These are phyloP conservation scores for Mortierella sp. DNA, from an alignment of 371 early-diverging fungal species.

Conservation along the genomic window DNA sequence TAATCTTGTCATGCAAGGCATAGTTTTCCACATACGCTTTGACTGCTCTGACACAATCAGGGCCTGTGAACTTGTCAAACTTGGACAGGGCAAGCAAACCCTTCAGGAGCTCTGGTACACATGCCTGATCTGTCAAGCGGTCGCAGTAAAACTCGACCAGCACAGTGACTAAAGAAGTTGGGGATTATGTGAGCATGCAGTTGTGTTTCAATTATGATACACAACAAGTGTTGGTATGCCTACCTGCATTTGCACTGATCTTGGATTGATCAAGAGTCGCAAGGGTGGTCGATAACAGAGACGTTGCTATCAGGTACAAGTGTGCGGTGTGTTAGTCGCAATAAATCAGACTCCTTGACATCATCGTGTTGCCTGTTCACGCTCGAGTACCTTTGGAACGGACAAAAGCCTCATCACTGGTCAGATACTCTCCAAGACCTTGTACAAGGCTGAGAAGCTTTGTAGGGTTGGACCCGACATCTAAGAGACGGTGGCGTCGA, in stretches of 20 bases:
- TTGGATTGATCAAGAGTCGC: constrained; percentile 54
- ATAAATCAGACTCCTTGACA: background rate
- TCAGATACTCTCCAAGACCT: constrained; percentile 80
- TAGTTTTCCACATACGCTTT: constrained; percentile 58
- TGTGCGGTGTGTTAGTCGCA: background rate
- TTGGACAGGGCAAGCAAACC: constrained; percentile 72
- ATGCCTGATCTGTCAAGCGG: constrained; percentile 76
- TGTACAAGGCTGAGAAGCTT: constrained; percentile 77
- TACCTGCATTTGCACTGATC: constrained; percentile 50
- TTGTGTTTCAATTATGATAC: background rate
- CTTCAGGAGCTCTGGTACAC: constrained; percentile 75
- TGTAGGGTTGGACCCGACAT: constrained; percentile 48
- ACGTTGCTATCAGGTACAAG: constrained; percentile 27
- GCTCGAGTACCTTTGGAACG: constrained; percentile 81
- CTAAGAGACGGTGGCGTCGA: constrained; percentile 6
- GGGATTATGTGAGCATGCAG: constrained; percentile 12
- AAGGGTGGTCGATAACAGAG: constrained; percentile 47
- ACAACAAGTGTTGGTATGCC: background rate
- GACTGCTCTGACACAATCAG: constrained; percentile 65
- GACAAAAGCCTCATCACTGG: constrained; percentile 82
- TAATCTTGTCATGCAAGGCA: background rate
- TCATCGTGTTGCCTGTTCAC: background rate
- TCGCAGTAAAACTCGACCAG: constrained; percentile 83
- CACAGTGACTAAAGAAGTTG: constrained; percentile 59
- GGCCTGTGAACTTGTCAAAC: constrained; percentile 66